A percentile compares a stretch with the other conserved stretches of the same genome.
Evolutionary conservation across 257 asterid genomes (phyloP).

Genomic region (Forsythia suspensa): DNA sequence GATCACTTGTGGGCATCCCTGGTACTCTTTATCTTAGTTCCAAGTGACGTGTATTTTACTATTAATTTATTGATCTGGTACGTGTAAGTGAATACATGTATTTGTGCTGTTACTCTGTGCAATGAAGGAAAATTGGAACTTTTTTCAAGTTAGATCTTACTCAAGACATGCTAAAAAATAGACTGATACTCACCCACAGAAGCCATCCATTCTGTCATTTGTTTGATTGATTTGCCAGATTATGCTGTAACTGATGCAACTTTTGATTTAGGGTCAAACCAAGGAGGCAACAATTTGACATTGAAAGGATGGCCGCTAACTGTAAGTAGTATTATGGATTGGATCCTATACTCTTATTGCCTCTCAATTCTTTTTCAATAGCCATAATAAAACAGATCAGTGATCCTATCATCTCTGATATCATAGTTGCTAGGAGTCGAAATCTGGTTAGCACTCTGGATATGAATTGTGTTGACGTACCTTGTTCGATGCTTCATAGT

Average conservation of each 20-base stretch:
- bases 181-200: background rate
- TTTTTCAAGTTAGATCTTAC: background rate
- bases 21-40: conserved; percentile 39
- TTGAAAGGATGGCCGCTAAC: conserved; percentile 98
- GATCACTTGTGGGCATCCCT: conserved; percentile 83
- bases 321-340: conserved; percentile 46
- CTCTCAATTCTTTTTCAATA: too few species aligned
- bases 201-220: background rate
- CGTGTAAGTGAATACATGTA: background rate
- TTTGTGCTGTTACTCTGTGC: background rate
- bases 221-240: background rate
- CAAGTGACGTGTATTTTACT: background rate
- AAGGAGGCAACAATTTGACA: conserved; percentile 89
- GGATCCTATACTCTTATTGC: background rate
- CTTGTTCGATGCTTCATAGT: too few species aligned
- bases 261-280: conserved; percentile 74
- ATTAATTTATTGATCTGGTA: background rate
- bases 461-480: too few species aligned
- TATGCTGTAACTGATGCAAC: conserved; percentile 10
- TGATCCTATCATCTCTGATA: background rate
- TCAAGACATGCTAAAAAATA: conserved; percentile 15
- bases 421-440: background rate
- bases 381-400: background rate
- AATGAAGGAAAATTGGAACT: background rate
- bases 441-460: background rate